Conservation (phyloP, 139 green algal species). For the Micractinium sp. region DNA sequence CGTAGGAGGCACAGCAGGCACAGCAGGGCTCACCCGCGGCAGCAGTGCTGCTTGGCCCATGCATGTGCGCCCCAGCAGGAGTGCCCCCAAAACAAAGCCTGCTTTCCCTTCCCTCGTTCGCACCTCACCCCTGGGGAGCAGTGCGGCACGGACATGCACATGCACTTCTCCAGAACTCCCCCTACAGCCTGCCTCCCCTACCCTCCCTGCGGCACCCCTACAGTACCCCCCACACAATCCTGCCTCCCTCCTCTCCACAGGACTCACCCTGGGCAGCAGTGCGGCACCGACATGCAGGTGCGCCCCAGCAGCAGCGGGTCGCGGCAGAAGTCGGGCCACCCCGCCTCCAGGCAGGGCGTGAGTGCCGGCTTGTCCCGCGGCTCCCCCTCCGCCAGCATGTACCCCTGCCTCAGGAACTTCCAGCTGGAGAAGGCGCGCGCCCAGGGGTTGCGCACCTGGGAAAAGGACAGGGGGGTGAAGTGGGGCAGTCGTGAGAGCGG, state of each 20-base stretch:
- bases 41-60: not conserved
- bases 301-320: slow-evolving; percentile 27
- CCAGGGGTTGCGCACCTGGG: slow-evolving; percentile 29
- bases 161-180: not conserved
- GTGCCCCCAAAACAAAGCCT: no score
- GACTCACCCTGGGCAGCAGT: slow-evolving; percentile 20
- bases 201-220: no score
- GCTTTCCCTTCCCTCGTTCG: no score
- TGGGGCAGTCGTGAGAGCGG: not conserved
- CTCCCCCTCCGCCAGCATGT: slow-evolving; percentile 2
- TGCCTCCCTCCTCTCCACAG: not conserved
- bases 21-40: not conserved
- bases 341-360: slow-evolving; percentile 5
- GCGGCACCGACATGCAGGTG: slow-evolving; percentile 7
- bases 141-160: slow-evolving; percentile 5
- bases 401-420: slow-evolving; percentile 24
- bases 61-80: not conserved
- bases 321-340: slow-evolving; percentile 5
- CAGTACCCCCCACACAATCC: no score
- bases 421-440: slow-evolving; percentile 17
- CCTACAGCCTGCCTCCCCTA: not conserved
- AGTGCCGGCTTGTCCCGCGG: not conserved
- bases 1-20: no score
- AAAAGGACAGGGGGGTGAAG: not conserved
- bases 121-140: no score